A percentile compares a stretch with the other conserved stretches of the same genome.
These are phyloP conservation scores for Amanita pseudoporphyria DNA, from an alignment of 768 basidiomycete species.

Conservation along the genomic window DNA sequence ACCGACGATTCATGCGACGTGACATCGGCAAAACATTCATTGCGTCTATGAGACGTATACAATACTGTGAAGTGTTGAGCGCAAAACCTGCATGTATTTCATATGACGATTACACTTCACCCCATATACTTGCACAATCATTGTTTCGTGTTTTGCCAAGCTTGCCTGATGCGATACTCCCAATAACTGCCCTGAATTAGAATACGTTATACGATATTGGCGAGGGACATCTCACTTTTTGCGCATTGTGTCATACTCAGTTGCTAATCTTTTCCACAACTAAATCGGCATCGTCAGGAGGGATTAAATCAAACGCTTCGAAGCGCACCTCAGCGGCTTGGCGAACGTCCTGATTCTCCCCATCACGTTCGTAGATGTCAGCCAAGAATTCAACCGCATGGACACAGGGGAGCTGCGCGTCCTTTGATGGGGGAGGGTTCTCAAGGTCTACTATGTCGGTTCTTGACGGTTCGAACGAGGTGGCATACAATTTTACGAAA, in stretches of 20 bases:
- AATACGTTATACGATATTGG: neutral
- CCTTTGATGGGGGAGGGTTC: constrained; percentile 54
- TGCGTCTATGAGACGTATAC: too few relatives aligned
- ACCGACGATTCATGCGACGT: neutral
- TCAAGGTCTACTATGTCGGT: constrained; percentile 59
- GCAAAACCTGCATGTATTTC: neutral
- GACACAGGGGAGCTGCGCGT: constrained; percentile 66
- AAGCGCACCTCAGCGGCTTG: constrained; percentile 40
- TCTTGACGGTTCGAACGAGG: constrained; percentile 17
- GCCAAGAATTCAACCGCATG: constrained; percentile 83
- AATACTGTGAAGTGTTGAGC: neutral
- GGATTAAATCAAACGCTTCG: neutral
- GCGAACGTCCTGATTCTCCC: constrained; percentile 32
- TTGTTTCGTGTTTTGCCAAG: neutral
- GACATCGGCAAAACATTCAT: neutral
- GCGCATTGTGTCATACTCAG: constrained; percentile 64
- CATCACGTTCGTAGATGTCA: constrained; percentile 56
- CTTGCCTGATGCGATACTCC: constrained; percentile 7
- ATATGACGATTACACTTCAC: neutral
- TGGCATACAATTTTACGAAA: constrained; percentile 62
- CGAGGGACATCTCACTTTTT: constrained; percentile 42
- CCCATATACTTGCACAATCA: neutral
- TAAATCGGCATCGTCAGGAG: constrained; percentile 16
- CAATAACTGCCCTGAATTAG: constrained; percentile 2
- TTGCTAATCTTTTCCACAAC: constrained; percentile 65